Evolutionary conservation across 768 basidiomycete species (phyloP).

Genomic region (Leucocoprinus sp.): DNA sequence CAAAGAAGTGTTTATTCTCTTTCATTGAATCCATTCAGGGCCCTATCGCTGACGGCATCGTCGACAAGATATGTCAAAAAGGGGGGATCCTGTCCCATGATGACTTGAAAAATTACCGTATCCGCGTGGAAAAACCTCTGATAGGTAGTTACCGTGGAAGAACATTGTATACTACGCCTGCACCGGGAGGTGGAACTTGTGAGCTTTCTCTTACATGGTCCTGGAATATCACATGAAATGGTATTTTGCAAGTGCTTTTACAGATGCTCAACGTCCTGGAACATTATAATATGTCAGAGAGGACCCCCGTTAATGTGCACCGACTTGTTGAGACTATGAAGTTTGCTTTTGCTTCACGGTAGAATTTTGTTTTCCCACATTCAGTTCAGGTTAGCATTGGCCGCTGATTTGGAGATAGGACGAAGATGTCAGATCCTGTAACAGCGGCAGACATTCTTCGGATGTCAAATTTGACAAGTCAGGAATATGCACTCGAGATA

Average conservation of each 20-base stretch:
- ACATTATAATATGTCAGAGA: conserved; percentile 48
- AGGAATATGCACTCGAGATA: conserved; percentile 55
- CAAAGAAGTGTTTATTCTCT: conserved; percentile 2
- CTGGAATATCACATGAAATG: background rate
- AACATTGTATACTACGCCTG: conserved; percentile 76
- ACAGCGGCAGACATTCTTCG: conserved; percentile 49
- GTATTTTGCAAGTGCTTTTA: conserved; percentile 46
- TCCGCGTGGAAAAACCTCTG: conserved; percentile 65
- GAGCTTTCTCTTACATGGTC: conserved; percentile 11
- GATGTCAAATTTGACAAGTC: conserved; percentile 60
- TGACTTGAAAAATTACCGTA: conserved; percentile 44
- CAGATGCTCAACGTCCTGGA: conserved; percentile 89
- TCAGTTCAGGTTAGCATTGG: background rate
- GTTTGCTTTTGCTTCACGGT: conserved; percentile 52
- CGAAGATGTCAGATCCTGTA: conserved; percentile 72
- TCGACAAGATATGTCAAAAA: conserved; percentile 58
- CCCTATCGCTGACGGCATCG: conserved; percentile 69
- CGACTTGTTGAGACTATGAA: conserved; percentile 81
- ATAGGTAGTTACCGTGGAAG: conserved; percentile 71
- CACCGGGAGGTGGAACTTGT: conserved; percentile 80
- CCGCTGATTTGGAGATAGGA: conserved; percentile 34
- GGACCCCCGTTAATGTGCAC: conserved; percentile 64
- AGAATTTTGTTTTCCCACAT: conserved; percentile 7
- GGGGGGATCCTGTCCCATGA: conserved; percentile 70
- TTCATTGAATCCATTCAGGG: conserved; percentile 38